phyloP scores from a whole-genome alignment of 2,329 filamentous ascomycete genomes.

The Zelopaecilomyces penicillatus region DNA sequence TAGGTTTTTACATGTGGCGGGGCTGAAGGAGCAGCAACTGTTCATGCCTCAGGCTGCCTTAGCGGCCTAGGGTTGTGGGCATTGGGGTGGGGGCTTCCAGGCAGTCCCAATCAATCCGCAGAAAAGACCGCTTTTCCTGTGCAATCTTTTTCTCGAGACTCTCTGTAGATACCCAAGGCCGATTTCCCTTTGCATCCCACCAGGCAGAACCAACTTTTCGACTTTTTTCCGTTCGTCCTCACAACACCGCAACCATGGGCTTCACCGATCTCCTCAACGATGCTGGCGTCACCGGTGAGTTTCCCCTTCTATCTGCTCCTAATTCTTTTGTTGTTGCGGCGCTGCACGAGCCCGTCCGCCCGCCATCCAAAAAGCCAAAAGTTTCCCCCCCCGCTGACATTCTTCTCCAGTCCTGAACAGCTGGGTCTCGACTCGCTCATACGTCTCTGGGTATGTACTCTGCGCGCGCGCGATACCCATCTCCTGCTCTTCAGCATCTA shows the following conservation, averaged over 20 bases:
- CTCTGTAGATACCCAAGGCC: slow-evolving; percentile 9
- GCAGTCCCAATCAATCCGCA: too few species aligned
- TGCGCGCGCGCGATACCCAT: background rate
- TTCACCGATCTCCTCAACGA: slow-evolving; percentile 58
- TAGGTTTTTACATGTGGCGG: too few species aligned
- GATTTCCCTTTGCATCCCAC: background rate
- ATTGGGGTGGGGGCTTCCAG: too few species aligned
- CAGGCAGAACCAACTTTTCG: background rate
- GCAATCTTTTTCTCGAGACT: slow-evolving; percentile 4
- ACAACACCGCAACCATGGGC: slow-evolving; percentile 39
- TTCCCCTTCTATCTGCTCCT: background rate
- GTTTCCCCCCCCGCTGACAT: background rate
- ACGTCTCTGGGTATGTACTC: slow-evolving; percentile 64
- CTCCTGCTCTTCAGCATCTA: background rate
- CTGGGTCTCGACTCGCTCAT: slow-evolving; percentile 64
- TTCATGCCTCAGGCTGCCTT: too few species aligned
- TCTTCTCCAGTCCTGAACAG: slow-evolving; percentile 50
- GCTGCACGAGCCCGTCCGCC: background rate
- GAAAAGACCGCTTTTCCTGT: too few species aligned
- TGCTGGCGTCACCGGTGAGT: slow-evolving; percentile 40
- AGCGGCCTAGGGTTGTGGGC: too few species aligned
- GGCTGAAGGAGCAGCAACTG: too few species aligned
- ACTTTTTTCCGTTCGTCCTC: background rate
- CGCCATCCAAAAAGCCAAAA: background rate
- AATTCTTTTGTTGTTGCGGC: too few species aligned